Evolutionary conservation across 768 basidiomycete species (phyloP), one percentile per base, ranked within the genome.

Genomic region (Suillus ampliporus): DNA sequence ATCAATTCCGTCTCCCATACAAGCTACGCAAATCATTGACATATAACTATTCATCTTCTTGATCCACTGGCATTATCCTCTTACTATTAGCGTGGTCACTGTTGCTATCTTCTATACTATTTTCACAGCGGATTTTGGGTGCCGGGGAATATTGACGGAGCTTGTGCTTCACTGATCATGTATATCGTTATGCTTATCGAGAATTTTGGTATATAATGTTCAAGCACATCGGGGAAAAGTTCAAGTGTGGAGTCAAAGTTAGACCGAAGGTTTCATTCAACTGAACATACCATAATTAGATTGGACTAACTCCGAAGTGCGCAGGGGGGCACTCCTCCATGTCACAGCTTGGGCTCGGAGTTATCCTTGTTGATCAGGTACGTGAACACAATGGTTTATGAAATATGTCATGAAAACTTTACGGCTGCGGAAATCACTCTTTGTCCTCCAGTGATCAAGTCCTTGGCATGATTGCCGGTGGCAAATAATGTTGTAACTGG

Each of bases 281-380:
- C 66, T 69, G 67, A 68, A 67, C 63, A 66, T 75, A 61, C 71
- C 70, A 72, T 65, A 63, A 69, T 53, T 58, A 72, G 73, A 68
- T 26, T 26, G 11, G 17, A 56, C 37, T 56, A 40, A 26, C 17
- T 40, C 54, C 54, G 54, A 38, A 10, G 38, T 54, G 53, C 9
- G 13, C 34, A 21, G 52, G 52, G 31, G 19, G 31, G 31, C 13
- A 35, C 8, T 51, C 52, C 52, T 34, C n/a, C 21, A 54, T 40
- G 23, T 56, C 23, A 28, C 54, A 28, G n/a, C n/a, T n/a, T n/a
- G n/a, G 37, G 23, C 40, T 56, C 54, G 54, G 54, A 38, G 17
- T 40, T 56, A 40, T 56, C 54, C 54, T 40, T 40, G 54, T 26
- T 40, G 54, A 56, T 56, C 54, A 56, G 54, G 54, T 56, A 56